These are phyloP conservation scores for Wickerhamomyces sp. DNA, from an alignment of 1,139 yeast species.

Conservation along the genomic window DNA sequence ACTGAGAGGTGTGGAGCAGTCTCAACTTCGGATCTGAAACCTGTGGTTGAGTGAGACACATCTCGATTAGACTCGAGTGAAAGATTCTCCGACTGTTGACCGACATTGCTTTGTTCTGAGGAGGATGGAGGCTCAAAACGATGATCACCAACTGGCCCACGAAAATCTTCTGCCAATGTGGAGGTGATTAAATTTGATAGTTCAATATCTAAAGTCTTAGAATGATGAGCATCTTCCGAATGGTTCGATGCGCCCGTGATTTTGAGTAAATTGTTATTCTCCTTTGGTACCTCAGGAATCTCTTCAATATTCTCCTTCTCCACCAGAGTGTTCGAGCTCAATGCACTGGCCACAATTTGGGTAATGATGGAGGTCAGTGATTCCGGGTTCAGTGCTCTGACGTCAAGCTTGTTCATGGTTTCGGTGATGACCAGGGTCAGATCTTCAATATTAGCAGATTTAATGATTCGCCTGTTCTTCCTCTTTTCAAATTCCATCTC, in stretches of 20 bases:
- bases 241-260: conserved; percentile 9
- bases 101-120: not conserved
- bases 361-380: conserved; percentile 27
- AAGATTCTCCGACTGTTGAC: too few relatives aligned
- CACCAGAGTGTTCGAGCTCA: not conserved
- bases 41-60: too few relatives aligned
- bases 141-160: not conserved
- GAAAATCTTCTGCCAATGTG: conserved; percentile 1
- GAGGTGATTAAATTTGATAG: conserved; percentile 8
- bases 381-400: conserved; percentile 16
- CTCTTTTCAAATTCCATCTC: conserved; percentile 67
- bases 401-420: conserved; percentile 19
- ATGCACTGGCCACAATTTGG: conserved; percentile 26
- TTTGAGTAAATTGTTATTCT: conserved; percentile 26
- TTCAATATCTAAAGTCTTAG: conserved; percentile 10
- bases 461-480: conserved; percentile 49
- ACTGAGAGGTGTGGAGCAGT: too few relatives aligned
- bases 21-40: too few relatives aligned
- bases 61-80: too few relatives aligned
- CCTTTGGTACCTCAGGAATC: conserved; percentile 32
- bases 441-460: conserved; percentile 23
- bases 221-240: not conserved
- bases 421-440: conserved; percentile 19
- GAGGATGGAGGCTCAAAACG: not conserved
- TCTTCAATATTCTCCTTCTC: conserved; percentile 23